Percentiles rank a stretch among this genome's conserved stretches.
These are phyloP conservation scores for Backusella psychrophila DNA, from an alignment of 192 early-diverging fungal genomes.

Conservation along the genomic window DNA sequence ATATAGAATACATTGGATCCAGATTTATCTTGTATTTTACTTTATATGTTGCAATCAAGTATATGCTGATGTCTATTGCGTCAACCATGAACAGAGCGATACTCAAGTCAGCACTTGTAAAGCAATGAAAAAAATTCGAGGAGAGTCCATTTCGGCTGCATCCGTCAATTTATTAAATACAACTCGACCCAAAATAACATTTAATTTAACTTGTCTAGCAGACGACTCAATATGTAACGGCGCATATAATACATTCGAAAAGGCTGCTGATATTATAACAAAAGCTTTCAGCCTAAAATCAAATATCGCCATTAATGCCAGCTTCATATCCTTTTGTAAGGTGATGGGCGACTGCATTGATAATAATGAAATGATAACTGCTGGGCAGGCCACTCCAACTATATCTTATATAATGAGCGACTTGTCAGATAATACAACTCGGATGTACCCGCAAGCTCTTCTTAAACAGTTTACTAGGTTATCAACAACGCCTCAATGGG, in stretches of 20 bases:
- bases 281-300: slow-evolving; percentile 18
- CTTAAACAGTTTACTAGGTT: slow-evolving; percentile 37
- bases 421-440: slow-evolving; percentile 22
- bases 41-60: background rate
- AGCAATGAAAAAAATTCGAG: background rate
- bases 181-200: background rate
- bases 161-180: background rate
- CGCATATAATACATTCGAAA: slow-evolving; percentile 13
- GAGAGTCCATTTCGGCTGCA: background rate
- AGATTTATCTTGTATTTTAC: background rate
- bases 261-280: slow-evolving; percentile 32
- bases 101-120: background rate
- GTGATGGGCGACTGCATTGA: slow-evolving; percentile 6
- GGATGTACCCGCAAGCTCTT: slow-evolving; percentile 42
- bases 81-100: background rate
- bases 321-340: slow-evolving; percentile 35
- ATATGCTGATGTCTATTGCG: background rate
- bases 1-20: slow-evolving; percentile 3
- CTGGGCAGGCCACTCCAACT: slow-evolving; percentile 34
- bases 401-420: slow-evolving; percentile 32
- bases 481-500: slow-evolving; percentile 16
- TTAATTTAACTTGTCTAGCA: background rate
- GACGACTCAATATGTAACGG: slow-evolving; percentile 14
- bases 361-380: slow-evolving; percentile 3
- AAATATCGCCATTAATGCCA: slow-evolving; percentile 36